Conservation (phyloP, 2,329 filamentous ascomycete genomes). For the Arthrobotrys megalospora region DNA sequence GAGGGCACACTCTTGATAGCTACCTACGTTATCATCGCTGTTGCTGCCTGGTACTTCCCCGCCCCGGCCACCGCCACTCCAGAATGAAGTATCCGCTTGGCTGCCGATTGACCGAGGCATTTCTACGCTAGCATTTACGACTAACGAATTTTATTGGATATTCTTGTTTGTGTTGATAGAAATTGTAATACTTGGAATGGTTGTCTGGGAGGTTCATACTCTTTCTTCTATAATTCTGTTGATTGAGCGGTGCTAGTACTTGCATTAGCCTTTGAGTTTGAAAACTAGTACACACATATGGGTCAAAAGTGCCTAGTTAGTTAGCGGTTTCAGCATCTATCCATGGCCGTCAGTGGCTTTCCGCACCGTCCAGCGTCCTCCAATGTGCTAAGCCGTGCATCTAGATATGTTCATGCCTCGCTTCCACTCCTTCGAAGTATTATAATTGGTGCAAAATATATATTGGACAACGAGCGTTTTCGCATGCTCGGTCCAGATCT, state of each 20-base stretch:
- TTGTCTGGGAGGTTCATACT: too few species aligned
- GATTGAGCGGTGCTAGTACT: too few species aligned
- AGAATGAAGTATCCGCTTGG: background rate
- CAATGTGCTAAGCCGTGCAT: too few species aligned
- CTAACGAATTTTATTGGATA: background rate
- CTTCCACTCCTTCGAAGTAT: background rate
- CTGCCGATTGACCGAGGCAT: background rate
- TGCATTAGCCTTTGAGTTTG: too few species aligned
- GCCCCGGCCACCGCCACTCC: conserved; percentile 5
- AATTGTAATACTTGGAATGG: too few species aligned
- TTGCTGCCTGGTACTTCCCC: conserved; percentile 73
- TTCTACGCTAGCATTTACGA: background rate
- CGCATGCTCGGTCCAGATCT: background rate
- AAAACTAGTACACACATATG: too few species aligned
- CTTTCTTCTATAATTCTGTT: too few species aligned
- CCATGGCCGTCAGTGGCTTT: too few species aligned
- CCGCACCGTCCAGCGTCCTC: too few species aligned
- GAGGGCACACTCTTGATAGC: conserved; percentile 83
- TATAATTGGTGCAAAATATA: conserved; percentile 27
- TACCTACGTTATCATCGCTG: conserved; percentile 83
- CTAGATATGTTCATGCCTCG: background rate
- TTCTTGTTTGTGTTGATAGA: too few species aligned
- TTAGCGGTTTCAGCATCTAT: too few species aligned
- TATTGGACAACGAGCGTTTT: background rate
- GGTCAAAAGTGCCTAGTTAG: too few species aligned